Base-by-base conservation (phyloP, 768 basidiomycete species). In the Termitomyces sp. region DNA sequence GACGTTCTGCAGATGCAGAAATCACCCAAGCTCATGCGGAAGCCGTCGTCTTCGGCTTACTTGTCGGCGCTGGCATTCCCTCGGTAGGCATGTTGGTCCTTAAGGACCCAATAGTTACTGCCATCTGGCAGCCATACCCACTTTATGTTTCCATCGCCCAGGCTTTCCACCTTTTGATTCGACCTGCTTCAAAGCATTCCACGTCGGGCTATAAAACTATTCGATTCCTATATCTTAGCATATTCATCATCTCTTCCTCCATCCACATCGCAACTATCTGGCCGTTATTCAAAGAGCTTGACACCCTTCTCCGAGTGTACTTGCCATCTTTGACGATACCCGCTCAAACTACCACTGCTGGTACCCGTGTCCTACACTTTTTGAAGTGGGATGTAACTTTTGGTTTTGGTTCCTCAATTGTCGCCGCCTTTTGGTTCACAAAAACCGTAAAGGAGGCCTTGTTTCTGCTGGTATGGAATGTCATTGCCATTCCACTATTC, bases 81-180 rank as follows among this genome's bases (percentile, higher is more conserved):
- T 77, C 81, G 7, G 56, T 73, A 20, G 73, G 72, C 50, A 77
- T 85, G 75, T 50, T 84, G 59, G 33, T 72, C 48, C 57, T 81
- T 30, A 65, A 70, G 28, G 77, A 78, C 53, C 73, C 79, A 0
- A 61, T 62, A 49, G 67, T 83, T 47, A 84, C 82, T 14, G 79
- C 79, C 10, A 69, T 79, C 35, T 86, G 84, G 84, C 83, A 84
- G 61, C 61, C 74, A 30, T 84, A 79, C 61, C 84, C 84, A 9
- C 35, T 79, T n/a, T 72, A 73, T 60, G 69, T 80, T 44, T 74
- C 75, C n/a, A 3, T 81, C n/a, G 76, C 78, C 1, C 69, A 75
- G 32, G 63, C 65, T 8, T 49, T 63, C 0, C 79, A 86, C 62
- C 70, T 78, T 16, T 43, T 75, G 43, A 62, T 80, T 55, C 75